Evolutionary conservation across 257 asterid genomes (phyloP).

Genomic region (Apocynum venetum): DNA sequence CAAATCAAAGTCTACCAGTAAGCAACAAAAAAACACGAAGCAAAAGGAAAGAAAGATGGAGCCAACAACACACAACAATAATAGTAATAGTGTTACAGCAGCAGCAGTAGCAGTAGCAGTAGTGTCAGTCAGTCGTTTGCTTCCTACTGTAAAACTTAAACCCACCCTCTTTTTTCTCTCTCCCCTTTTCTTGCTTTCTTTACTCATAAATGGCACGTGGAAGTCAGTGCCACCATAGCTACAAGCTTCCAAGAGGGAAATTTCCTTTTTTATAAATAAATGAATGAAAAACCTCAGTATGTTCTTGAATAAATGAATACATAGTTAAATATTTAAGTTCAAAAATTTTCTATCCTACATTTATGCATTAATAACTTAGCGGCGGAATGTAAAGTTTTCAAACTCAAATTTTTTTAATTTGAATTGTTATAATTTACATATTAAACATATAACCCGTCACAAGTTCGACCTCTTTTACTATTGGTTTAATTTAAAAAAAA

Average conservation of each 20-base stretch:
- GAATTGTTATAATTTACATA: too few species aligned
- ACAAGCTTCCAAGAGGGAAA: conserved; percentile 12
- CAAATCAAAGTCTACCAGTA: background rate
- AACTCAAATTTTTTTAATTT: too few species aligned
- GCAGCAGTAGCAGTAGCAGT: background rate
- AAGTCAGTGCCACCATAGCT: conserved; percentile 42
- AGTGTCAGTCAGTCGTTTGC: conserved; percentile 1
- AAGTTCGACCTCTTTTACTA: too few species aligned
- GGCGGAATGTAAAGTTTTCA: too few species aligned
- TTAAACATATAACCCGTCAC: too few species aligned
- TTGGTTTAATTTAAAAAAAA: too few species aligned
- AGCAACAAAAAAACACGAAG: background rate
- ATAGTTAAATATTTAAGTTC: too few species aligned
- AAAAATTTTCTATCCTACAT: too few species aligned
- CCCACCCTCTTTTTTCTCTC: background rate
- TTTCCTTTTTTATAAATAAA: too few species aligned
- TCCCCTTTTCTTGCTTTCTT: background rate
- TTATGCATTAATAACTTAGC: too few species aligned
- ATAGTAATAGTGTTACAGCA: background rate
- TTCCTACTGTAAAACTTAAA: background rate
- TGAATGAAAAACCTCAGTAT: conserved; percentile 8
- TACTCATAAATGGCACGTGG: conserved; percentile 25
- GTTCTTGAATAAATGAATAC: background rate
- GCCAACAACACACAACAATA: background rate
- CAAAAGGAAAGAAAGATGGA: background rate